phyloP scores from a whole-genome alignment of 495 filamentous ascomycete species.

The Xylaria castorea region DNA sequence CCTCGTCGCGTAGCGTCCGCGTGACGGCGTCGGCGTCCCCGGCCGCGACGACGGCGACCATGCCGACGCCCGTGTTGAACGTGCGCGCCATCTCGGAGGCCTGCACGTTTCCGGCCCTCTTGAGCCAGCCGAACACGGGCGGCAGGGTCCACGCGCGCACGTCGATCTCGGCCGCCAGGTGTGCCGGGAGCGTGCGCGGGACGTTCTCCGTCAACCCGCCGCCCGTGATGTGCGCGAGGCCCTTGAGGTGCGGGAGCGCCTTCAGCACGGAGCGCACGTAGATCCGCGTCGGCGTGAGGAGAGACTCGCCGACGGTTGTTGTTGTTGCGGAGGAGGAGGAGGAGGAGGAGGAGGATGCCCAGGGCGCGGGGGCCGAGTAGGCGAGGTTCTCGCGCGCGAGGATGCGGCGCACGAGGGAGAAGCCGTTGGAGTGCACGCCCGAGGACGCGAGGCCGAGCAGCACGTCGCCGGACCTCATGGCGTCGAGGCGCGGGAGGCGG shows the following conservation, averaged over 20 bases:
- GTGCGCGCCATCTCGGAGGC: conserved; percentile 81
- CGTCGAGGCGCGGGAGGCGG: conserved; percentile 74
- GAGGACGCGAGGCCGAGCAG: conserved; percentile 82
- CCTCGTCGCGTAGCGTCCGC: conserved; percentile 61
- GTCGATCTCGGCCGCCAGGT: conserved; percentile 79
- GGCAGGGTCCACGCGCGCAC: conserved; percentile 73
- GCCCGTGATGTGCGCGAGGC: conserved; percentile 95
- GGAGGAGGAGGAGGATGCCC: conserved; percentile 52
- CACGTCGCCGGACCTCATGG: conserved; percentile 82
- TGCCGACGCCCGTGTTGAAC: conserved; percentile 95
- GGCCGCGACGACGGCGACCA: conserved; percentile 80
- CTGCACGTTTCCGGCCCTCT: conserved; percentile 73
- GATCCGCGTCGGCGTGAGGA: conserved; percentile 81
- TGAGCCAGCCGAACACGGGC: conserved; percentile 83
- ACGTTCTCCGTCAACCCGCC: conserved; percentile 92
- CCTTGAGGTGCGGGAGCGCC: conserved; percentile 72
- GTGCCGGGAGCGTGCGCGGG: conserved; percentile 83
- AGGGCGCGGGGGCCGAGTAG: conserved; percentile 76
- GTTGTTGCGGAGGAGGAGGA: too few species aligned
- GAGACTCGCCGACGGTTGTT: conserved; percentile 68
- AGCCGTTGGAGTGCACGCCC: conserved; percentile 93
- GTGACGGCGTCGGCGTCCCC: conserved; percentile 61
- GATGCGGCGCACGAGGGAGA: conserved; percentile 89
- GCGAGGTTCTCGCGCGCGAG: conserved; percentile 71
- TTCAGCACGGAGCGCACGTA: conserved; percentile 78